Conservation (phyloP, 768 basidiomycete species). For the Mycena floridula region DNA sequence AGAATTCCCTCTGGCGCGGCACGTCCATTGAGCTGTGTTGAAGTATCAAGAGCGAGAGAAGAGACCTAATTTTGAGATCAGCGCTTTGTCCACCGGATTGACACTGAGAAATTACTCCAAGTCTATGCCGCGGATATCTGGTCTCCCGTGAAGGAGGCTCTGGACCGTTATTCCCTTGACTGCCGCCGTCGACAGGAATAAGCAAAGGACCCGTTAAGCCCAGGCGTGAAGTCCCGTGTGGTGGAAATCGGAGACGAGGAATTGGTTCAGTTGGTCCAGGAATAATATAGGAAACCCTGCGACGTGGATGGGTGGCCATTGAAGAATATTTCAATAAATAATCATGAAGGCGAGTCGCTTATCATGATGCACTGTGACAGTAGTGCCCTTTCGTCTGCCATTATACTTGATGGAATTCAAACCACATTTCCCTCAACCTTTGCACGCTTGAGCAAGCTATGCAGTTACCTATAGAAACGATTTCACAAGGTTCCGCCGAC, state of each 20-base stretch:
- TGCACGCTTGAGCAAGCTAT: too few relatives aligned
- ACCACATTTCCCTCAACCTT: too few relatives aligned
- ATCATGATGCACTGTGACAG: too few relatives aligned
- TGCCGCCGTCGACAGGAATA: conserved; percentile 26
- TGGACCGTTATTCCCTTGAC: conserved; percentile 16
- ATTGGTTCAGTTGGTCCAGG: conserved; percentile 61
- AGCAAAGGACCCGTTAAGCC: conserved; percentile 71
- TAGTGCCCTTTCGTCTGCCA: too few relatives aligned
- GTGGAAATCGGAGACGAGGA: conserved; percentile 67
- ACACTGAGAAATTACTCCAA: too few relatives aligned
- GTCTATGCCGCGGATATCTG: conserved; percentile 73
- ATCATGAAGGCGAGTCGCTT: too few relatives aligned
- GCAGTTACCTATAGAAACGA: too few relatives aligned
- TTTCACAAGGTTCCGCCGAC: too few relatives aligned
- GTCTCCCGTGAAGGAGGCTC: conserved; percentile 18
- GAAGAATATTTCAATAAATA: too few relatives aligned
- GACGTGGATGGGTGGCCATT: conserved; percentile 46
- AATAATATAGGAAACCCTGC: conserved; percentile 84
- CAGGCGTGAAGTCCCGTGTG: conserved; percentile 52
- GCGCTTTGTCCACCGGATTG: too few relatives aligned
- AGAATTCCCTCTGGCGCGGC: conserved; percentile 75
- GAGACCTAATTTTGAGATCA: too few relatives aligned
- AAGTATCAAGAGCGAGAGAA: conserved; percentile 81
- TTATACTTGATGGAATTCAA: too few relatives aligned
- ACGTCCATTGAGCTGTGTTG: conserved; percentile 69